Conservation (phyloP, 768 basidiomycete genomes). For the Phaffia australis region DNA sequence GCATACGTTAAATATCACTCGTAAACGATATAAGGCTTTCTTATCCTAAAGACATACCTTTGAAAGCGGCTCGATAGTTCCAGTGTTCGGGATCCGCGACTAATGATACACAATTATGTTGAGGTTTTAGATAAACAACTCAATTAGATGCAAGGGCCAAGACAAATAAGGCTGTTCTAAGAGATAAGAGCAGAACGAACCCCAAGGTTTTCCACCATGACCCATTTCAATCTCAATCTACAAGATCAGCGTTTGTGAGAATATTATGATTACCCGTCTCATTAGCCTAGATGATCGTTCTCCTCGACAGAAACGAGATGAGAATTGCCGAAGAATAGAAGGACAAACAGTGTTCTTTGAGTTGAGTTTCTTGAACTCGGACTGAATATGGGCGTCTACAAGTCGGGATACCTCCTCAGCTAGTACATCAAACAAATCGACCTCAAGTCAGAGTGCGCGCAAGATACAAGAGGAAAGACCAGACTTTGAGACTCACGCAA, state of each 20-base stretch:
- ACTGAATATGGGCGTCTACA: slow-evolving; percentile 57
- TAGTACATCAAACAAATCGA: slow-evolving; percentile 28
- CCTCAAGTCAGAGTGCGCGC: not conserved
- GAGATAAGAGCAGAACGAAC: slow-evolving; percentile 35
- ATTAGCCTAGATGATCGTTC: not conserved
- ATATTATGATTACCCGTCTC: slow-evolving; percentile 5
- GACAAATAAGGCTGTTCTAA: slow-evolving; percentile 4
- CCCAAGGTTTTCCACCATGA: slow-evolving; percentile 83
- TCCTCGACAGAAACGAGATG: not conserved
- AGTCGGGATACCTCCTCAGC: slow-evolving; percentile 62
- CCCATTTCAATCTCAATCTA: slow-evolving; percentile 53
- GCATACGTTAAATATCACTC: not conserved
- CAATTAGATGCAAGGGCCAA: slow-evolving; percentile 29
- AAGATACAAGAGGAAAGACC: not conserved
- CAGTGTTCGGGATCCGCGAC: slow-evolving; percentile 66
- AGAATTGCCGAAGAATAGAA: not conserved
- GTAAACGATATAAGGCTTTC: not conserved
- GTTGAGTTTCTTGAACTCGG: slow-evolving; percentile 72
- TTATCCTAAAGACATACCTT: slow-evolving; percentile 35
- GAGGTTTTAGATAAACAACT: slow-evolving; percentile 28
- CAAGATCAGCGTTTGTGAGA: not conserved
- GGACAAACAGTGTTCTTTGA: slow-evolving; percentile 56
- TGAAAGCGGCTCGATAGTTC: slow-evolving; percentile 81
- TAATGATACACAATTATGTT: not conserved
- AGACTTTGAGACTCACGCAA: slow-evolving; percentile 30